Conservation (phyloP, 78 protist species). For the Polysphondylium violaceum region DNA sequence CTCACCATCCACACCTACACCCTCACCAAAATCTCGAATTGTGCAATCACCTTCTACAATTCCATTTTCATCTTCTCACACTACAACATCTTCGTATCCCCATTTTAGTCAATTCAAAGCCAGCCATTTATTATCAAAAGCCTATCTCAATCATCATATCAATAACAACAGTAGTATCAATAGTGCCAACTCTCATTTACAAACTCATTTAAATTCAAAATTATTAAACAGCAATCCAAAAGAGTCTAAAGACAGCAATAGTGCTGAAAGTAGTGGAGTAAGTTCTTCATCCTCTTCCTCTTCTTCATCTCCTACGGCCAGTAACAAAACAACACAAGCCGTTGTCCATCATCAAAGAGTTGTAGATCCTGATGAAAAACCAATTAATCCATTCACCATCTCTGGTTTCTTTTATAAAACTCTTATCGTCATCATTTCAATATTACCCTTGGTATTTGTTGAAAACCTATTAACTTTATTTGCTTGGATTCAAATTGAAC, state of each 20-base stretch:
- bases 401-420: slow-evolving; percentile 22
- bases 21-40: too few species aligned
- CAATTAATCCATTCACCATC: not conserved
- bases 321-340: not conserved
- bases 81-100: slow-evolving; percentile 3
- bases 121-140: slow-evolving; percentile 8
- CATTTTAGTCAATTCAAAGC: slow-evolving; percentile 35
- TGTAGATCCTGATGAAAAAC: slow-evolving; percentile 53
- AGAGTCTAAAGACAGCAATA: not conserved
- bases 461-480: slow-evolving; percentile 53
- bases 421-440: slow-evolving; percentile 23
- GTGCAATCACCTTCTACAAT: not conserved
- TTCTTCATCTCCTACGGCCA: too few species aligned
- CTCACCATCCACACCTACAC: too few species aligned
- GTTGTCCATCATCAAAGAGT: not conserved
- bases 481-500: slow-evolving; percentile 59
- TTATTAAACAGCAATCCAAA: not conserved
- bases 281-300: not conserved
- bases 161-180: slow-evolving; percentile 15
- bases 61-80: not conserved
- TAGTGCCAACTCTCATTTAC: slow-evolving; percentile 23
- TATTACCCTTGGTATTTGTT: slow-evolving; percentile 14
- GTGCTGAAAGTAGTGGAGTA: not conserved
- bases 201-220: not conserved
- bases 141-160: not conserved